Evolutionary conservation across 768 basidiomycete species (phyloP).

Genomic region (Candolleomyces eurysporus): DNA sequence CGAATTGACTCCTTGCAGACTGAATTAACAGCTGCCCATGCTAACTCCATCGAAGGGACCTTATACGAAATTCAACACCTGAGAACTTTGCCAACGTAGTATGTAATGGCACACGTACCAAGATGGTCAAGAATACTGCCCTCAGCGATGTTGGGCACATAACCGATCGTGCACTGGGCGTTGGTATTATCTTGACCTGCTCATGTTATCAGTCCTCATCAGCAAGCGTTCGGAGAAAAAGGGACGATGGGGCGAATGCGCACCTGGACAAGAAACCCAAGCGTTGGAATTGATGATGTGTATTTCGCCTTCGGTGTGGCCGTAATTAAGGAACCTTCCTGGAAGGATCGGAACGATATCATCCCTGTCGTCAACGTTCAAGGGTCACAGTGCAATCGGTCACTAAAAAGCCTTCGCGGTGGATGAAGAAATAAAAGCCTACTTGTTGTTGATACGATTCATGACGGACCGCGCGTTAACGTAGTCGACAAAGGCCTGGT

Average conservation of each 20-base stretch:
- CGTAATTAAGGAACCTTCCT: conserved; percentile 46
- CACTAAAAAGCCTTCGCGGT: not conserved
- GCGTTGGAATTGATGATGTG: conserved; percentile 43
- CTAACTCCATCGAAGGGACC: conserved; percentile 7
- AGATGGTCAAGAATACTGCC: conserved; percentile 52
- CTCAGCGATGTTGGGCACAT: conserved; percentile 52
- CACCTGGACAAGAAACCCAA: conserved; percentile 31
- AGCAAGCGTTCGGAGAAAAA: not conserved
- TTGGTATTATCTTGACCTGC: conserved; percentile 55
- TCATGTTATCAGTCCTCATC: not conserved
- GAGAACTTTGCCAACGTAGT: too few species aligned
- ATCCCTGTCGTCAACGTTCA: conserved; percentile 2
- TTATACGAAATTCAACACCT: not conserved
- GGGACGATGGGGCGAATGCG: conserved; percentile 9
- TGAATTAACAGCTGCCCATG: not conserved
- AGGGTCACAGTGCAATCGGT: not conserved
- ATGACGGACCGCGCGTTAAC: conserved; percentile 44
- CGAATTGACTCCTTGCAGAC: too few species aligned
- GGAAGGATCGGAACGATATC: conserved; percentile 59
- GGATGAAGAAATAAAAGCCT: conserved; percentile 7
- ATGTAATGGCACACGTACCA: conserved; percentile 20
- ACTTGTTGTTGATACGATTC: conserved; percentile 40
- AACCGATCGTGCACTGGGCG: conserved; percentile 48
- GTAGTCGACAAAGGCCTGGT: conserved; percentile 42
- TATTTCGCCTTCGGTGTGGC: conserved; percentile 51